Evolutionary conservation across 306 rosid genomes (phyloP).

Genomic region (Acmispon strigosus): DNA sequence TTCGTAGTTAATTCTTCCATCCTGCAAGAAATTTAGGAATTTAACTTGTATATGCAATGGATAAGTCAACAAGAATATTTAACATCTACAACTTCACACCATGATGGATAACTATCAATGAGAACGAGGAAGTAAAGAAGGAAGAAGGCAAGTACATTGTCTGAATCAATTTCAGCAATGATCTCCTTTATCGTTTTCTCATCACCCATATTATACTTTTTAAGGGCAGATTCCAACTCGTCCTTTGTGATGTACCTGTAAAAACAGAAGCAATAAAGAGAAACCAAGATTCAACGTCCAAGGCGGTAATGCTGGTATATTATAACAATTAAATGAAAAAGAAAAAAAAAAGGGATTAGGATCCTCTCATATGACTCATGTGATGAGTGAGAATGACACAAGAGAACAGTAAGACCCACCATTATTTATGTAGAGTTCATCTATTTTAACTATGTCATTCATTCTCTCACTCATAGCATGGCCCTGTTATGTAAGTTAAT

Average conservation of each 20-base stretch:
- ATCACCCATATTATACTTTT: constrained; percentile 90
- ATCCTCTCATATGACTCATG: no score
- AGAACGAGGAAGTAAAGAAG: neutral
- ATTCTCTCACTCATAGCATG: neutral
- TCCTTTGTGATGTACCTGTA: constrained; percentile 77
- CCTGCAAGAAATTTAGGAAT: constrained; percentile 44
- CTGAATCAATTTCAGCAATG: constrained; percentile 89
- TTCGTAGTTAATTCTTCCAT: constrained; percentile 87
- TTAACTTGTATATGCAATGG: neutral
- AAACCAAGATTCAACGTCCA: constrained; percentile 2
- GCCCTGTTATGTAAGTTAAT: neutral
- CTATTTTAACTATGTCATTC: neutral
- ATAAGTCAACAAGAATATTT: neutral
- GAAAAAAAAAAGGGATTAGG: neutral
- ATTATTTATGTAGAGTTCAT: neutral
- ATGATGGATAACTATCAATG: constrained; percentile 1
- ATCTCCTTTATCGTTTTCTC: constrained; percentile 91
- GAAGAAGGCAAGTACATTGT: constrained; percentile 45
- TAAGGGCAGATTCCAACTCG: constrained; percentile 85
- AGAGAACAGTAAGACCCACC: neutral
- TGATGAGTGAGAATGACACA: neutral
- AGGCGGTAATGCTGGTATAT: neutral
- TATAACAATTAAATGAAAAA: neutral
- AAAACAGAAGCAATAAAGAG: constrained; percentile 9
- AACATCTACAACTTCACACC: neutral